Conservation (phyloP, 768 basidiomycete species). For the Trichaptum fuscoviolaceum region DNA sequence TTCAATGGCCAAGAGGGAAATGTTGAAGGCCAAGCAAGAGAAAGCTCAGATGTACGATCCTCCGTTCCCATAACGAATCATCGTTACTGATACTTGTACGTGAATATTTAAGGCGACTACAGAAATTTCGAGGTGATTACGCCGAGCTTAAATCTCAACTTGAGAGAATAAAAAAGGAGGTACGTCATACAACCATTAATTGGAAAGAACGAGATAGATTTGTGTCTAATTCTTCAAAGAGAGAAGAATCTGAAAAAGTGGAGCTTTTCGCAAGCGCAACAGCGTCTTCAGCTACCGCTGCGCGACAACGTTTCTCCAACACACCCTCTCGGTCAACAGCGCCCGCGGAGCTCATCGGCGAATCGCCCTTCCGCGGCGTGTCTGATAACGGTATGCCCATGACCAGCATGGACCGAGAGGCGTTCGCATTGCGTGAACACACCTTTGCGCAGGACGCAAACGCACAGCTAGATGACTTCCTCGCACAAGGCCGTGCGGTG, state of each 20-base stretch:
- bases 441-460: conserved; percentile 84
- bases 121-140: conserved; percentile 88
- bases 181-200: conserved; percentile 23
- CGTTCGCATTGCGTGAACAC: conserved; percentile 83
- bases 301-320: conserved; percentile 59
- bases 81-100: conserved; percentile 8
- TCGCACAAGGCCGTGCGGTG: conserved; percentile 89
- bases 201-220: not conserved
- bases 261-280: conserved; percentile 55
- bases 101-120: conserved; percentile 63
- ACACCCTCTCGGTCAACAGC: conserved; percentile 25
- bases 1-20: conserved; percentile 92
- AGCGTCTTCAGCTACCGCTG: conserved; percentile 47
- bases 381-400: conserved; percentile 44
- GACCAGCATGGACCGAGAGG: conserved; percentile 56
- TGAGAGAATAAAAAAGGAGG: conserved; percentile 63
- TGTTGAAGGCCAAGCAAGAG: conserved; percentile 94
- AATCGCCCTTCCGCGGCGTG: conserved; percentile 75
- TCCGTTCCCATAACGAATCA: conserved; percentile 2
- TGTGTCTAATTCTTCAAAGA: conserved; percentile 32
- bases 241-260: conserved; percentile 50
- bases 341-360: conserved; percentile 43
- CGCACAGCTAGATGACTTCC: conserved; percentile 77
- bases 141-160: conserved; percentile 77
- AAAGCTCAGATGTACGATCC: conserved; percentile 80